Base-by-base conservation (phyloP, 2,329 filamentous ascomycete species). In the Didymella glomerata region DNA sequence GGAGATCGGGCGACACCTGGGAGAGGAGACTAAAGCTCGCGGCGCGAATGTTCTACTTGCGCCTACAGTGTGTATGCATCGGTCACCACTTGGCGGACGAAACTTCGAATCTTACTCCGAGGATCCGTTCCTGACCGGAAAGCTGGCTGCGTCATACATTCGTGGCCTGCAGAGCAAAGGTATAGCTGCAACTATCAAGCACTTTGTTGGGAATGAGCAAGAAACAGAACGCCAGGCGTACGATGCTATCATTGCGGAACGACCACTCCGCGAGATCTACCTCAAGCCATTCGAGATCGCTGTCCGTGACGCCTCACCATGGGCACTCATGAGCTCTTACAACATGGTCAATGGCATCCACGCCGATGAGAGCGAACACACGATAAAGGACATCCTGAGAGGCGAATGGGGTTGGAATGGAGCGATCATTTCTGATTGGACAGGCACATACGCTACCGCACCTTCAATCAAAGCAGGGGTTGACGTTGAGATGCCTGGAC, bases 21-120 rank as follows among this genome's bases (percentile, higher is more conserved):
- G 88, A 13, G 82, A 88, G 13, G 91, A 95, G 76, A 83, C 84
- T 24, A 90, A 87, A 68, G 89, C 90, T 18, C 88, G 91, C 69
- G 90, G 90, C 6, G 88, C 90, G 27, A 84, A 92, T 60, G 84
- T 93, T 32, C 81, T 93, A 4, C 83, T 94, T 9, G 91, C 88
- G 0, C 91, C 90, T 2, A 93, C 91, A 0, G 88, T 93, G 32
- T 93, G 91, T 78, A 89, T 92, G 82, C 91, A 95, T 69, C 86
- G 92, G 16, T 90, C 90, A 48, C 92, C 92, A 0, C 82, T 95
- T 0, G 91, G 91, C n/a, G 92, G 92, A 18, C 85, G 92, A 60
- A 93, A 93, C 64, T 96, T 95, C 66, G 92, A 96, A 77, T 93
- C 91, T 0, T 95, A 93, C 74, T 92, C 90, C 0, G 92, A 95